Percentiles rank a stretch among this genome's conserved stretches.
Conservation (phyloP, 208 protist genomes). For the Trypanosoma rangeli region DNA sequence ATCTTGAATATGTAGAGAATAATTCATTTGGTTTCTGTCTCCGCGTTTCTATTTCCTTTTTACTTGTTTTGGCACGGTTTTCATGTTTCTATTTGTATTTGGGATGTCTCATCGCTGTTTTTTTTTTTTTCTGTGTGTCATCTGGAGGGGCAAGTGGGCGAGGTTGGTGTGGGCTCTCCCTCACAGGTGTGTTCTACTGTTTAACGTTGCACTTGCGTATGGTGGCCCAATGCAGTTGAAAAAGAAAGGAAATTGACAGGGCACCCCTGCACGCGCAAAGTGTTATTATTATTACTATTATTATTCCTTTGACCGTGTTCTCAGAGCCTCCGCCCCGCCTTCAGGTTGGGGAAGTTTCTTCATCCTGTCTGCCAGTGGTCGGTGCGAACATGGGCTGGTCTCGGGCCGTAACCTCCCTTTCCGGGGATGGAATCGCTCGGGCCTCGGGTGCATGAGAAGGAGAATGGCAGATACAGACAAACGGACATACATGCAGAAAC, state of each 20-base stretch:
- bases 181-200: background rate
- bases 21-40: background rate
- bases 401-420: too few species aligned
- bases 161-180: too few species aligned
- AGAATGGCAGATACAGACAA: too few species aligned
- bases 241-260: too few species aligned
- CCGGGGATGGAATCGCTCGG: too few species aligned
- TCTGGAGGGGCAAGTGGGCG: background rate
- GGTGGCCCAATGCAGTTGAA: too few species aligned
- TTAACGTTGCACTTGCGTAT: background rate
- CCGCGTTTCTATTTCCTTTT: conserved; percentile 6
- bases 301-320: background rate
- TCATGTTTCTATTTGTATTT: background rate
- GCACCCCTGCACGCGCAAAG: background rate
- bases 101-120: background rate
- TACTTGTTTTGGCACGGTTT: background rate
- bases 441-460: too few species aligned
- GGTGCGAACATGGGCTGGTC: too few species aligned
- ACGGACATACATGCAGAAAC: too few species aligned
- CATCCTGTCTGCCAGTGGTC: too few species aligned
- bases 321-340: background rate
- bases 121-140: background rate
- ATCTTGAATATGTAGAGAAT: too few species aligned
- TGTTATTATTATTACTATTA: background rate
- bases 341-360: background rate